Base-by-base conservation (phyloP, 177 flowering plant genomes). In the Telopea speciosissima region DNA sequence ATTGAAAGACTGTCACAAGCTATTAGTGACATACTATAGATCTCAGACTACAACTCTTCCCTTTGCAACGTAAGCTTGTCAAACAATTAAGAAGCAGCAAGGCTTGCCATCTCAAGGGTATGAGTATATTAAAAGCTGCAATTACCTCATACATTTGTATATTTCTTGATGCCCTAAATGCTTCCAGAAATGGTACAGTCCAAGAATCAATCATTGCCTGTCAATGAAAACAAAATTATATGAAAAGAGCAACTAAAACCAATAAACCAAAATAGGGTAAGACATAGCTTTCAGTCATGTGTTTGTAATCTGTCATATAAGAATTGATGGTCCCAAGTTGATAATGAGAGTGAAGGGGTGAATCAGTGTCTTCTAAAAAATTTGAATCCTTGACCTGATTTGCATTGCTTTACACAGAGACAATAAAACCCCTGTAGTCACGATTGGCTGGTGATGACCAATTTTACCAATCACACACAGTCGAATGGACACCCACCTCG, bases 191-290 rank as follows among this genome's bases (percentile, higher is more conserved):
- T 64, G 99, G 97, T 25, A 24, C 31, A 70, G 78, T 84, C 98
- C 99, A 95, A 72, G 98, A 90, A 68, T 86, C 81, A 71, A 88
- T 73, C 99, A 95, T 91, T 72, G 78, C 81, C 99, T 95, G 85
- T 68, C 22, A 68, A 72, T 28, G 58, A 68, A 40, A 78, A 76
- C 58, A 33, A 45, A 71, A 21, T 62, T 5, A 12, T 49, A 49
- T 11, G 54, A 49, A 1, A 1, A 49, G 17, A 49, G 17, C 0
- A 49, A 49, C 54, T 49, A 49, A 49, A 49, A 1, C 54, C 1
- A 49, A 16, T 10, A 49, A 49, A 1, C 14, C 54, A 1, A 13
- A 16, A 5, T 49, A 3, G 19, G 0, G 16, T 49, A 28, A 28
- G 31, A 28, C 19, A 5, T 11, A 49, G 19, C 19, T 49, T 49